Evolutionary conservation across 371 early-diverging fungal genomes (phyloP).

Genomic region (Mucor piriformis): DNA sequence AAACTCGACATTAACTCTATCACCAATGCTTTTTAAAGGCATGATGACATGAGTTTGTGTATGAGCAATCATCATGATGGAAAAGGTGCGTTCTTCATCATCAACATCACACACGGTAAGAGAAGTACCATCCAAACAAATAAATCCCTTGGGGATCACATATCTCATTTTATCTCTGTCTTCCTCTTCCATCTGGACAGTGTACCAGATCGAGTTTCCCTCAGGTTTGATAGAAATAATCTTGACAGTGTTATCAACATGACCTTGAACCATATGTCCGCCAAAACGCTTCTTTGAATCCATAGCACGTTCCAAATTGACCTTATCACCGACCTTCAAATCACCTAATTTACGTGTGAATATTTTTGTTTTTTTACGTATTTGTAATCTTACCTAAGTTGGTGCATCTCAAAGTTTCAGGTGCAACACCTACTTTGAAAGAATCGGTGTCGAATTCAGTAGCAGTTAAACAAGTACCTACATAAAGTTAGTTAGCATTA

Average conservation of each 20-base stretch:
- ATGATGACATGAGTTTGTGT: conserved; percentile 87
- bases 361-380: too few relatives aligned
- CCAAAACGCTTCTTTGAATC: conserved; percentile 87
- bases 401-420: conserved; percentile 90
- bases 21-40: conserved; percentile 76
- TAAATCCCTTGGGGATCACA: conserved; percentile 94
- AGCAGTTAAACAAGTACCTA: conserved; percentile 94
- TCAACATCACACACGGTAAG: conserved; percentile 91
- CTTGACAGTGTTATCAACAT: conserved; percentile 87
- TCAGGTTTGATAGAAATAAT: conserved; percentile 81
- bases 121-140: conserved; percentile 92
- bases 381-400: conserved; percentile 69
- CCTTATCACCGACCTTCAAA: conserved; percentile 75
- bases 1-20: conserved; percentile 91
- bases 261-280: conserved; percentile 97
- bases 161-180: conserved; percentile 72
- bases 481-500: background rate
- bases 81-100: conserved; percentile 75
- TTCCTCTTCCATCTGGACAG: conserved; percentile 64
- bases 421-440: conserved; percentile 92
- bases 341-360: conserved; percentile 51
- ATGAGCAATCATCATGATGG: conserved; percentile 94
- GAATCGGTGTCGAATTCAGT: conserved; percentile 81
- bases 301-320: conserved; percentile 95
- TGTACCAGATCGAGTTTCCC: conserved; percentile 85